Conservation (phyloP, 306 rosid species). For the Purshia tridentata region DNA sequence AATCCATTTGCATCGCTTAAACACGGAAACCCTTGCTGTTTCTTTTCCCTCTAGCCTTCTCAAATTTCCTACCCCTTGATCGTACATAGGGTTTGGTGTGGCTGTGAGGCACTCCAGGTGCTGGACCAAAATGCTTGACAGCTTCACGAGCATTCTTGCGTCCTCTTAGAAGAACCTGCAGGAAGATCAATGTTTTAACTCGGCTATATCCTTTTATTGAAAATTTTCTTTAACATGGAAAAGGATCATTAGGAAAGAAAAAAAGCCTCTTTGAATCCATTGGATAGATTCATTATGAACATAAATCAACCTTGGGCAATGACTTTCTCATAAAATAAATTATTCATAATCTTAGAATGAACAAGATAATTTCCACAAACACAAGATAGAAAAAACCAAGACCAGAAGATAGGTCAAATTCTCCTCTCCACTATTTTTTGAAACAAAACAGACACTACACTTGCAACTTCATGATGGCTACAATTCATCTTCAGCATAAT, state of each 20-base stretch:
- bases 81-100: slow-evolving; percentile 62
- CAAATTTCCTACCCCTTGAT: slow-evolving; percentile 50
- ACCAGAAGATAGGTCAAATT: neutral
- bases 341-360: neutral
- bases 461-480: neutral
- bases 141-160: slow-evolving; percentile 70
- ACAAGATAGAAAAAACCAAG: too few species aligned
- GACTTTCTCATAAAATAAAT: neutral
- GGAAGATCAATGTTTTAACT: neutral
- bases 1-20: slow-evolving; percentile 19
- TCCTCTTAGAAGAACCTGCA: slow-evolving; percentile 62
- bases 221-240: neutral
- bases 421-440: neutral
- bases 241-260: neutral
- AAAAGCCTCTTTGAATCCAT: neutral
- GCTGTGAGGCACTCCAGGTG: slow-evolving; percentile 72
- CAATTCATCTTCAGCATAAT: neutral
- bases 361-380: neutral
- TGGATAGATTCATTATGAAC: neutral
- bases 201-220: neutral
- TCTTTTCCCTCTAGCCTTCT: slow-evolving; percentile 57
- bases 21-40: slow-evolving; percentile 63
- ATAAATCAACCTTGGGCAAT: neutral
- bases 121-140: slow-evolving; percentile 67
- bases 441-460: neutral